These are phyloP conservation scores for Liriodendron chinense DNA, from an alignment of 164 flowering plant genomes.

Conservation along the genomic window DNA sequence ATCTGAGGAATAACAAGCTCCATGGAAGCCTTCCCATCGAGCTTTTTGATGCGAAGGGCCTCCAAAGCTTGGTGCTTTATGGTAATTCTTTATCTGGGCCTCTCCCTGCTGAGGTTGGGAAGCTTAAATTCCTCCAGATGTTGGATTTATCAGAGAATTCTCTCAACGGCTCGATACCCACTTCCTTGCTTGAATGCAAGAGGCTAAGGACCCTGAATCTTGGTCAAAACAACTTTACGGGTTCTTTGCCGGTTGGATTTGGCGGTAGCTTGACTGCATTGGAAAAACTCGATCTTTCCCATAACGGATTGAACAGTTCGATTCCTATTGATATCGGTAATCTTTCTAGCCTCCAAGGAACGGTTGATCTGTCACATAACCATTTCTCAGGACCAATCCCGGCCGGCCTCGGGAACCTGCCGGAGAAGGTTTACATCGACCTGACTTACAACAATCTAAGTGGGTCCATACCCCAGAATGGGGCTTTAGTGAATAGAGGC, in stretches of 20 bases:
- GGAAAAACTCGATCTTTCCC: slow-evolving; percentile 79
- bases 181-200: slow-evolving; percentile 54
- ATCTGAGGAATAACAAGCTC: slow-evolving; percentile 71
- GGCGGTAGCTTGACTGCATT: slow-evolving; percentile 52
- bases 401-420: slow-evolving; percentile 72
- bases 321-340: slow-evolving; percentile 78
- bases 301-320: slow-evolving; percentile 60
- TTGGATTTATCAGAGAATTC: slow-evolving; percentile 75
- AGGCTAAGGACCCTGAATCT: slow-evolving; percentile 62
- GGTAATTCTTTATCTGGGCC: slow-evolving; percentile 78
- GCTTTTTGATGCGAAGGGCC: slow-evolving; percentile 52
- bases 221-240: slow-evolving; percentile 67
- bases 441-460: slow-evolving; percentile 74
- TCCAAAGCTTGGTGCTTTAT: slow-evolving; percentile 83
- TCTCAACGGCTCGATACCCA: slow-evolving; percentile 68
- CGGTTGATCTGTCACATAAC: slow-evolving; percentile 85
- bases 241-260: slow-evolving; percentile 69
- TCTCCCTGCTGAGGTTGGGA: slow-evolving; percentile 58
- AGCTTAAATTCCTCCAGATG: slow-evolving; percentile 62
- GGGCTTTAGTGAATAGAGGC: slow-evolving; percentile 87
- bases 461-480: slow-evolving; percentile 88
- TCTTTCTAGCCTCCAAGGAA: slow-evolving; percentile 70
- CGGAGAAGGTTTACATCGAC: slow-evolving; percentile 93
- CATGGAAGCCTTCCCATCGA: slow-evolving; percentile 58
- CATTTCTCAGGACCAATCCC: slow-evolving; percentile 72